Conservation (phyloP, 1,284 basidiomycete genomes). For the Mycosarcoma mackinlayi region DNA sequence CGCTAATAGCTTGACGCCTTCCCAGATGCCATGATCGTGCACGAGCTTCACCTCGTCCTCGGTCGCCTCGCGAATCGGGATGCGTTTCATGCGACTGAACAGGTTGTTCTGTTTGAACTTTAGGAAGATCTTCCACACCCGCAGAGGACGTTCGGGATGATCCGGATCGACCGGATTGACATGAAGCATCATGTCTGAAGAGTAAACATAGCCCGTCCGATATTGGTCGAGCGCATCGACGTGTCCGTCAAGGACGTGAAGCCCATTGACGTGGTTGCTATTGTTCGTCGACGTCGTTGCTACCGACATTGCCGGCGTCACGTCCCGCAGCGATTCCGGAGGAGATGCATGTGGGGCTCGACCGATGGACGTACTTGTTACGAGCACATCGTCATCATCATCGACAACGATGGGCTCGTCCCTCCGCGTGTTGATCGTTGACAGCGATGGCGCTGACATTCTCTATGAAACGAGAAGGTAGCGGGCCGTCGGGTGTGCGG, state of each 20-base stretch:
- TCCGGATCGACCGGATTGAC: conserved; percentile 70
- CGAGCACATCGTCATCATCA: conserved; percentile 28
- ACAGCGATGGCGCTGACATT: conserved; percentile 20
- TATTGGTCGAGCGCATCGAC: conserved; percentile 10
- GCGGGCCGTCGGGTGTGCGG: too few species aligned
- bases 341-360: conserved; percentile 5
- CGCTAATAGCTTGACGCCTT: conserved; percentile 82
- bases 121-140: conserved; percentile 83
- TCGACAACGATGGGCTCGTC: conserved; percentile 21
- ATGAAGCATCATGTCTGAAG: conserved; percentile 87
- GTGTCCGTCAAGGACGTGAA: not conserved
- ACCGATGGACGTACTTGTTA: not conserved
- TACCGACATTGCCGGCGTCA: conserved; percentile 41
- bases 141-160: conserved; percentile 89
- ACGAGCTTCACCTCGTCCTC: conserved; percentile 86
- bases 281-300: conserved; percentile 15
- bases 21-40: conserved; percentile 89
- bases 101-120: conserved; percentile 58
- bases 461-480: too few species aligned
- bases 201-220: conserved; percentile 82
- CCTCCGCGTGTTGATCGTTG: conserved; percentile 1
- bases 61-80: conserved; percentile 80
- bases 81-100: conserved; percentile 79
- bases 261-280: not conserved
- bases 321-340: conserved; percentile 13